Base-by-base conservation (phyloP, 2,329 filamentous ascomycete species). In the Kalmusia sp. region DNA sequence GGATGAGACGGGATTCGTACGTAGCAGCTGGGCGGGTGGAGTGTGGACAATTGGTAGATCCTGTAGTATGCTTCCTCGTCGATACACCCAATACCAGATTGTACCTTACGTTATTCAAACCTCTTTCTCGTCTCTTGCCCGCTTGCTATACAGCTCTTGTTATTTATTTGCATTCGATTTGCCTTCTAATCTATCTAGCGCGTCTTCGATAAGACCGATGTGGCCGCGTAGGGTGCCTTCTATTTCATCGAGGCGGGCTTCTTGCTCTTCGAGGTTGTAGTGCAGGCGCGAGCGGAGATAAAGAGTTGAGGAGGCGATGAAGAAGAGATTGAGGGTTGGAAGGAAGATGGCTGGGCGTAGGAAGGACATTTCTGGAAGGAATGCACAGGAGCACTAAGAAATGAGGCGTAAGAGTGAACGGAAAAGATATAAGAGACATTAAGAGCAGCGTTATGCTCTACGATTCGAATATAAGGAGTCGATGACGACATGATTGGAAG, bases 141-240 rank as follows among this genome's bases (percentile, higher is more conserved):
- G 46, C 49, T 59, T 54, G 12, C 55, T 51, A 39, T 67, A 77
- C 66, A 71, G 65, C 59, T 76, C 77, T 59, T 72, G 61, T 28
- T 74, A 65, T 51, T 70, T 71, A 38, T 70, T 64, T 33, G 65
- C 63, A 41, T 70, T 68, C 9, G 51, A 59, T 56, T 74, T 76
- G 21, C 74, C 73, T 56, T 81, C 78, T n/a, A 80, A 58, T 4
- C 77, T 62, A 54, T 80, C 76, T 19, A 80, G 56, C 5, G 74
- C 67, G 30, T 80, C 78, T 55, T 81, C 77, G 35, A 80, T 80
- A 15, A 80, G 44, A 1, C 77, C 78, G 52, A 80, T 79, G 51
- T 80, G 78, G 2, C 77, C 78, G 51, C 78, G 59, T 30, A 80
- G 53, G 12, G 78, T 81, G 6, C 79, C 77, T 58, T 81, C 78